These are phyloP conservation scores for Balansia obtecta DNA, from an alignment of 2,329 filamentous ascomycete species.

Conservation along the genomic window DNA sequence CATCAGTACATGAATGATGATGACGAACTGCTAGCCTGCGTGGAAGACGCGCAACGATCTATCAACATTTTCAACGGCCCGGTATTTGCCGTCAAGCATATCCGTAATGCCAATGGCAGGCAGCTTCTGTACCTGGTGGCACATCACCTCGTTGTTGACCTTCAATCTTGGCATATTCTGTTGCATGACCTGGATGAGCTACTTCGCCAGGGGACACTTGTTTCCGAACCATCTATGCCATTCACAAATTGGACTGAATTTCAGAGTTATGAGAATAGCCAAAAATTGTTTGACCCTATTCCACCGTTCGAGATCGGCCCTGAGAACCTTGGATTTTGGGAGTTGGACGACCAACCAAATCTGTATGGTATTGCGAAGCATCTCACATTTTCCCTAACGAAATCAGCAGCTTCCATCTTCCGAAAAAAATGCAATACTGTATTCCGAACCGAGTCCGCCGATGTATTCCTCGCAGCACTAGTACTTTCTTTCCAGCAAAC, in stretches of 20 bases:
- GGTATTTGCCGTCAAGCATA: slow-evolving; percentile 36
- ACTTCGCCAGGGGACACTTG: slow-evolving; percentile 29
- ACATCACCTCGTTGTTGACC: slow-evolving; percentile 39
- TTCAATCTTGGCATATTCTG: slow-evolving; percentile 38
- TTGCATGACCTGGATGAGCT: slow-evolving; percentile 37
- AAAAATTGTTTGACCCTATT: slow-evolving; percentile 16
- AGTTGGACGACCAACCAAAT: slow-evolving; percentile 27
- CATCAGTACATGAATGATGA: slow-evolving; percentile 28
- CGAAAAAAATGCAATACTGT: slow-evolving; percentile 30
- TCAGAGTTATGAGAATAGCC: slow-evolving; percentile 26
- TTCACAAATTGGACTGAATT: slow-evolving; percentile 38
- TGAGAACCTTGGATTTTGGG: slow-evolving; percentile 35
- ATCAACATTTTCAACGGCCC: slow-evolving; percentile 39
- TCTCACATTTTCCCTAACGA: slow-evolving; percentile 29
- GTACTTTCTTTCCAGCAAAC: slow-evolving; percentile 42
- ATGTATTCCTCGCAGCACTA: slow-evolving; percentile 41
- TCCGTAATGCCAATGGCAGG: slow-evolving; percentile 30
- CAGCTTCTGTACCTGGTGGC: slow-evolving; percentile 37
- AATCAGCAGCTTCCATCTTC: slow-evolving; percentile 29
- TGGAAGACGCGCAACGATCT: slow-evolving; percentile 27
- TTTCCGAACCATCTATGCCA: slow-evolving; percentile 31
- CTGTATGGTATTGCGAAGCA: slow-evolving; percentile 31
- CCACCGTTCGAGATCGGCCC: slow-evolving; percentile 28
- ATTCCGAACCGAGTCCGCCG: slow-evolving; percentile 38
- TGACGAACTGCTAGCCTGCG: slow-evolving; percentile 27